These are phyloP conservation scores for Mycena latifolia DNA, from an alignment of 768 basidiomycete genomes.

Conservation along the genomic window DNA sequence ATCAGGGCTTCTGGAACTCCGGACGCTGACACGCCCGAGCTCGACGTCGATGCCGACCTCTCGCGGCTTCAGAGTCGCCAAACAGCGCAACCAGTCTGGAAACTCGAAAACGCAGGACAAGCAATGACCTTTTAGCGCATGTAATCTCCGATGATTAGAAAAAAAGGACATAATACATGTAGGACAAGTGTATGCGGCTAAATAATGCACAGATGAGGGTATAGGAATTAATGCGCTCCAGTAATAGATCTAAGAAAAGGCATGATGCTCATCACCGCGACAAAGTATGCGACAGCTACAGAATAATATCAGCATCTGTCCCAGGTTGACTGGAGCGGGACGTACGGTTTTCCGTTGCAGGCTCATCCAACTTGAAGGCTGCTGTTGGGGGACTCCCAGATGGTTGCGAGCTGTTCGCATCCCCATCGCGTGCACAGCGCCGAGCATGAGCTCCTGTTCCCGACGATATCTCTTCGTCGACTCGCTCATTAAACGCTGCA, in stretches of 20 bases:
- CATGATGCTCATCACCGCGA: slow-evolving; percentile 18
- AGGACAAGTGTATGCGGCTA: slow-evolving; percentile 25
- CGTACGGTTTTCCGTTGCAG: slow-evolving; percentile 69
- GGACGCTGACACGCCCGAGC: slow-evolving; percentile 13
- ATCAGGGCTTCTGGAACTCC: slow-evolving; percentile 49
- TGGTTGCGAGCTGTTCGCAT: slow-evolving; percentile 74
- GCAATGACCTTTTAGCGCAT: slow-evolving; percentile 25
- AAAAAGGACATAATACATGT: slow-evolving; percentile 15
- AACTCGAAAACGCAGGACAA: slow-evolving; percentile 38
- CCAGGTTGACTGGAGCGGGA: slow-evolving; percentile 12
- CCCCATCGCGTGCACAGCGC: slow-evolving; percentile 78
- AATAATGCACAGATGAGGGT: slow-evolving; percentile 36
- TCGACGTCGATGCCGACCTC: slow-evolving; percentile 27
- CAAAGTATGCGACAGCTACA: slow-evolving; percentile 30
- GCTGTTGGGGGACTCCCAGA: slow-evolving; percentile 61
- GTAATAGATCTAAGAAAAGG: slow-evolving; percentile 22
- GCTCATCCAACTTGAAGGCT: slow-evolving; percentile 78
- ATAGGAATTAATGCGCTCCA: slow-evolving; percentile 25
- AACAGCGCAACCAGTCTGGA: slow-evolving; percentile 37
- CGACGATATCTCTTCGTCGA: slow-evolving; percentile 71
- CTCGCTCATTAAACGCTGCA: slow-evolving; percentile 64
- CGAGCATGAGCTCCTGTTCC: slow-evolving; percentile 88
- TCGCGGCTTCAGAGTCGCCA: slow-evolving; percentile 23
- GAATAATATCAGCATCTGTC: background rate
- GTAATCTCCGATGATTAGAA: slow-evolving; percentile 7